These are phyloP conservation scores for Saksenaea vasiformis DNA, from an alignment of 371 early-diverging fungal species.

Conservation along the genomic window DNA sequence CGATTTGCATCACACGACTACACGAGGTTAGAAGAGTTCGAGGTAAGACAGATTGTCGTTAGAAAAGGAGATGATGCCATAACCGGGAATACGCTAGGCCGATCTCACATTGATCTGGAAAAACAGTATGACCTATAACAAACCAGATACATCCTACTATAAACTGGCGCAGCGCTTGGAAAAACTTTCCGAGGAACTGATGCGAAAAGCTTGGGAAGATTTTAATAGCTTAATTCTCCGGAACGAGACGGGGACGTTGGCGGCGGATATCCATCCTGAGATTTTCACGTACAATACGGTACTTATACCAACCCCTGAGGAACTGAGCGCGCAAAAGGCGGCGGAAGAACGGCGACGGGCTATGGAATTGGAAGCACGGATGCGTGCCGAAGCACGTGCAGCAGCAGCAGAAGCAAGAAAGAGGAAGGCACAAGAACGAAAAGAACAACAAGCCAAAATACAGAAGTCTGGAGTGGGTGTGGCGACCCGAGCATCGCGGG, in stretches of 20 bases:
- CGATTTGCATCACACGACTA: constrained; percentile 49
- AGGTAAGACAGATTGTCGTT: constrained; percentile 25
- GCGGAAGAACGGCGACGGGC: constrained; percentile 7
- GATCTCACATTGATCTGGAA: constrained; percentile 72
- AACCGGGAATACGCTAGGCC: constrained; percentile 34
- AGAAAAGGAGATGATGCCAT: neutral
- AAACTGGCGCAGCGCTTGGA: constrained; percentile 61
- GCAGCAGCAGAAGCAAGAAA: constrained; percentile 9
- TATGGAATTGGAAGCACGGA: constrained; percentile 10
- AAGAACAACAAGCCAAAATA: neutral
- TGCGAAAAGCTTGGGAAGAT: constrained; percentile 41
- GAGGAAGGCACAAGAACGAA: constrained; percentile 7
- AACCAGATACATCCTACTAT: constrained; percentile 71
- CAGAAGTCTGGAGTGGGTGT: neutral
- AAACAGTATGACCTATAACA: constrained; percentile 82
- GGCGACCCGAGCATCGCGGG: constrained; percentile 1
- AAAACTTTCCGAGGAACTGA: constrained; percentile 32
- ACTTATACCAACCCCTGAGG: constrained; percentile 25
- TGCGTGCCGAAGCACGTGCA: constrained; percentile 11
- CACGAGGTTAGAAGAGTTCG: constrained; percentile 37
- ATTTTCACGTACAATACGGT: constrained; percentile 52
- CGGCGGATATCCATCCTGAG: constrained; percentile 51
- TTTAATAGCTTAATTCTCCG: constrained; percentile 40
- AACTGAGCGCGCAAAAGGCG: constrained; percentile 16
- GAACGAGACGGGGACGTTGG: constrained; percentile 46